A percentile compares a stretch with the other conserved stretches of the same genome.
Conservation (phyloP, 1,284 basidiomycete genomes). For the Clitocybe nebularis region DNA sequence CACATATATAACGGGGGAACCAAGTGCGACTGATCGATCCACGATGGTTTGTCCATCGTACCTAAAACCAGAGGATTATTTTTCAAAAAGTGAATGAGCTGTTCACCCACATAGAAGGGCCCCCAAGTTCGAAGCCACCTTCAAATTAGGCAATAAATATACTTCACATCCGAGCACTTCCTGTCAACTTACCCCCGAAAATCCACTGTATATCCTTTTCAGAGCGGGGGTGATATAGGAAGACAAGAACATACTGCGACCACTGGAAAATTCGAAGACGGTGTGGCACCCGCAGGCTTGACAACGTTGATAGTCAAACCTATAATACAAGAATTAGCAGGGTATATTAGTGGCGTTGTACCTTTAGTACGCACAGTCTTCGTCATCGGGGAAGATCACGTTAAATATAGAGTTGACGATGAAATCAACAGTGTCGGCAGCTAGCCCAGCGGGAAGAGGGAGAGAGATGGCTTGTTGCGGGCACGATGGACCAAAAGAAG, state of each 20-base stretch:
- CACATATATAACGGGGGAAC: slow-evolving; percentile 45
- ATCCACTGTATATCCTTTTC: slow-evolving; percentile 39
- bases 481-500: slow-evolving; percentile 42
- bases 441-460: slow-evolving; percentile 29
- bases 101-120: slow-evolving; percentile 32
- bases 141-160: neutral
- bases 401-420: slow-evolving; percentile 31
- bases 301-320: slow-evolving; percentile 59
- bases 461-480: slow-evolving; percentile 41
- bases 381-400: slow-evolving; percentile 33
- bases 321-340: slow-evolving; percentile 15
- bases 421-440: slow-evolving; percentile 30
- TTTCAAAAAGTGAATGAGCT: neutral
- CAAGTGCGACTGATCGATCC: slow-evolving; percentile 39
- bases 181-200: slow-evolving; percentile 41
- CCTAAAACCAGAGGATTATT: slow-evolving; percentile 20
- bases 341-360: neutral
- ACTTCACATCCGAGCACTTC: neutral
- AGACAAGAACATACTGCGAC: slow-evolving; percentile 37
- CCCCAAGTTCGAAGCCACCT: slow-evolving; percentile 44
- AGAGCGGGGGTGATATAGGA: neutral
- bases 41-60: slow-evolving; percentile 46
- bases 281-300: slow-evolving; percentile 36
- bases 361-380: slow-evolving; percentile 42
- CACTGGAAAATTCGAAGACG: slow-evolving; percentile 47